phyloP scores from a whole-genome alignment of 352 stramenopile species.

The Pythium folliculosum region DNA sequence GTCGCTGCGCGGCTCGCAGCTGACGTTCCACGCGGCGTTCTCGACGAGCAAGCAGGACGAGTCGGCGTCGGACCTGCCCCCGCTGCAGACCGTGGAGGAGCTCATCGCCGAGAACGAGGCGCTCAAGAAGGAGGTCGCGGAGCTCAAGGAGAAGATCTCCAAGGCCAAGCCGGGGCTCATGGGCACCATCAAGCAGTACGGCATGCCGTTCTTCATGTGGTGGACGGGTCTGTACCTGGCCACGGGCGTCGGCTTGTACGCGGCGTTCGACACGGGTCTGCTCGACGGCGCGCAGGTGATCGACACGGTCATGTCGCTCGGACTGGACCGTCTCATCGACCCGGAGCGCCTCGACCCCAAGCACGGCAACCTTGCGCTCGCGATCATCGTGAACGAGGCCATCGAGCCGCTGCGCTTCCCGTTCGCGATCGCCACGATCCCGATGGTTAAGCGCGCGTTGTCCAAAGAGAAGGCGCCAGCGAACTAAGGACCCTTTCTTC shows the following conservation, averaged over 20 bases:
- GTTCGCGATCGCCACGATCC: slow-evolving; percentile 83
- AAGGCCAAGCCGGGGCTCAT: slow-evolving; percentile 77
- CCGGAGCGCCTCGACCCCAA: slow-evolving; percentile 73
- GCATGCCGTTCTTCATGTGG: slow-evolving; percentile 83
- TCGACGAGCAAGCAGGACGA: slow-evolving; percentile 46
- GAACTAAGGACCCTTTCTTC: background rate
- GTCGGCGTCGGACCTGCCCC: slow-evolving; percentile 28
- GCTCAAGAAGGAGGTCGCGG: slow-evolving; percentile 69
- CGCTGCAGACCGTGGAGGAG: slow-evolving; percentile 65
- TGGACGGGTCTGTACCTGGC: slow-evolving; percentile 79
- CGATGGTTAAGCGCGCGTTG: slow-evolving; percentile 74
- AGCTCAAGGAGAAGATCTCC: slow-evolving; percentile 54
- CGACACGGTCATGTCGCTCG: slow-evolving; percentile 81
- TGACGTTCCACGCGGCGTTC: slow-evolving; percentile 44
- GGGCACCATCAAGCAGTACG: slow-evolving; percentile 80
- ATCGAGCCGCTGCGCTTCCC: slow-evolving; percentile 86
- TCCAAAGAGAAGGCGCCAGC: slow-evolving; percentile 29
- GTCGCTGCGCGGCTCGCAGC: slow-evolving; percentile 32
- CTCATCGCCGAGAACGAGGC: slow-evolving; percentile 75
- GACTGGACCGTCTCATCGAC: slow-evolving; percentile 80
- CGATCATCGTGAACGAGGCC: slow-evolving; percentile 85
- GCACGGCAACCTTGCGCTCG: slow-evolving; percentile 86
- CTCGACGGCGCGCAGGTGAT: slow-evolving; percentile 79
- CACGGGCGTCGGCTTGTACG: slow-evolving; percentile 74
- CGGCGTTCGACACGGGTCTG: slow-evolving; percentile 69